Evolutionary conservation across 768 basidiomycete species (phyloP).

Genomic region (Serendipita indica): DNA sequence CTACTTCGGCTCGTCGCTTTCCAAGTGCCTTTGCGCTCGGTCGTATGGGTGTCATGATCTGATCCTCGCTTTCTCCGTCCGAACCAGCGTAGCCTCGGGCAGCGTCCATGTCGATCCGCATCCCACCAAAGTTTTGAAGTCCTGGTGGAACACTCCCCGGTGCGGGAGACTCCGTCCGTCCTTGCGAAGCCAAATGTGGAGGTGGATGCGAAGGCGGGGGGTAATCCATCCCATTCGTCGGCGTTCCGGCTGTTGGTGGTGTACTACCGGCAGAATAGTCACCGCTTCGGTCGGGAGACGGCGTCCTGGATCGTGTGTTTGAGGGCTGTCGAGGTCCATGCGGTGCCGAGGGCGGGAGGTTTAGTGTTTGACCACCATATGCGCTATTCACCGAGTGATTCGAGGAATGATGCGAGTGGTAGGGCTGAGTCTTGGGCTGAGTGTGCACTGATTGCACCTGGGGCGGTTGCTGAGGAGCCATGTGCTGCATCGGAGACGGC

Average conservation of each 20-base stretch:
- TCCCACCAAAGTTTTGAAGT: slow-evolving; percentile 8
- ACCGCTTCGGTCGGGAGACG: slow-evolving; percentile 43
- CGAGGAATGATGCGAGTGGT: slow-evolving; percentile 3
- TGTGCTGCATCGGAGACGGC: too few species aligned
- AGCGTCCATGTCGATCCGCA: slow-evolving; percentile 10
- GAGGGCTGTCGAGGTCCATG: slow-evolving; percentile 47
- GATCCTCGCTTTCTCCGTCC: slow-evolving; percentile 18
- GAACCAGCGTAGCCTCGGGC: neutral
- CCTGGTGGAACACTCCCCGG: neutral
- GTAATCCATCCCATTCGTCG: neutral
- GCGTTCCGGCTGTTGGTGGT: neutral
- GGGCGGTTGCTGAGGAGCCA: too few species aligned
- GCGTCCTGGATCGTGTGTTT: slow-evolving; percentile 42
- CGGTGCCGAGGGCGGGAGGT: slow-evolving; percentile 37
- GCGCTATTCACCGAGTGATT: neutral
- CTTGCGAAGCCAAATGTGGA: neutral
- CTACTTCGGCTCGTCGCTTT: slow-evolving; percentile 44
- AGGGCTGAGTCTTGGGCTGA: neutral
- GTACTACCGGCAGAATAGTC: neutral
- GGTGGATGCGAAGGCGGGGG: slow-evolving; percentile 5
- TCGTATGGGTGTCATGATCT: slow-evolving; percentile 26
- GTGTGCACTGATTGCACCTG: too few species aligned
- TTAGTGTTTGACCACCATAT: neutral
- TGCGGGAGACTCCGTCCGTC: neutral
- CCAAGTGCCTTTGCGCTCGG: slow-evolving; percentile 84